Percentiles rank a stretch among this genome's conserved stretches.
Evolutionary conservation across 2,329 filamentous ascomycete genomes (phyloP).

Genomic region (Diaporthe helianthi): DNA sequence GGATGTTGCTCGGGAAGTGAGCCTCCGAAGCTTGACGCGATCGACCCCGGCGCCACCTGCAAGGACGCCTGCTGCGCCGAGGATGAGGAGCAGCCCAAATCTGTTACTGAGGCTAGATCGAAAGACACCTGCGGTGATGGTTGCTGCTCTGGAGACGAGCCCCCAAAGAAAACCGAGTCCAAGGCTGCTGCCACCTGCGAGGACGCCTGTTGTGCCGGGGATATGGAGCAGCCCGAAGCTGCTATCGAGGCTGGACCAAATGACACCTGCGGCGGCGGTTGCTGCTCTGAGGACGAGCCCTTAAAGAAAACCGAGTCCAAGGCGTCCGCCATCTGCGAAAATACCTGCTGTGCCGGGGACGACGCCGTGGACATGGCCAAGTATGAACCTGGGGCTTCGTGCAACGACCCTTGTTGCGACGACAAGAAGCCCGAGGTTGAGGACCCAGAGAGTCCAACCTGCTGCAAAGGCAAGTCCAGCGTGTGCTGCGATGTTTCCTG

Average conservation of each 20-base stretch:
- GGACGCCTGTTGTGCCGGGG: neutral
- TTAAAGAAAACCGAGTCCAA: neutral
- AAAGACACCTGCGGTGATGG: neutral
- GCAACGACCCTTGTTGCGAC: constrained; percentile 3
- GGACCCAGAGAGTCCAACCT: constrained; percentile 39
- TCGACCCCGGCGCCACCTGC: no score
- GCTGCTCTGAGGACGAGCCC: neutral
- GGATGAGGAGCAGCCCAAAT: no score
- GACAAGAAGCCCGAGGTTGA: neutral
- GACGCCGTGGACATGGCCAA: neutral
- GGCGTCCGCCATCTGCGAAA: neutral
- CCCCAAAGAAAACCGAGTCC: neutral
- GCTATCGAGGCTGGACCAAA: neutral
- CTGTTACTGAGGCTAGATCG: neutral
- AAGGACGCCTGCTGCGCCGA: neutral
- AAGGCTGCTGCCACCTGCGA: neutral
- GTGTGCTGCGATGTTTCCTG: constrained; percentile 54
- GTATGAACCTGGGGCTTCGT: neutral
- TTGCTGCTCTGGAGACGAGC: neutral
- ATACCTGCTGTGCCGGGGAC: neutral
- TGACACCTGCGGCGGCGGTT: neutral
- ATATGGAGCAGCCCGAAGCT: neutral
- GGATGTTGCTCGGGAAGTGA: neutral
- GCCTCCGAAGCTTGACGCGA: neutral
- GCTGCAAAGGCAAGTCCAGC: constrained; percentile 50